Base-by-base conservation (phyloP, 1,139 yeast genomes). In the Debaryomyces fabryi region DNA sequence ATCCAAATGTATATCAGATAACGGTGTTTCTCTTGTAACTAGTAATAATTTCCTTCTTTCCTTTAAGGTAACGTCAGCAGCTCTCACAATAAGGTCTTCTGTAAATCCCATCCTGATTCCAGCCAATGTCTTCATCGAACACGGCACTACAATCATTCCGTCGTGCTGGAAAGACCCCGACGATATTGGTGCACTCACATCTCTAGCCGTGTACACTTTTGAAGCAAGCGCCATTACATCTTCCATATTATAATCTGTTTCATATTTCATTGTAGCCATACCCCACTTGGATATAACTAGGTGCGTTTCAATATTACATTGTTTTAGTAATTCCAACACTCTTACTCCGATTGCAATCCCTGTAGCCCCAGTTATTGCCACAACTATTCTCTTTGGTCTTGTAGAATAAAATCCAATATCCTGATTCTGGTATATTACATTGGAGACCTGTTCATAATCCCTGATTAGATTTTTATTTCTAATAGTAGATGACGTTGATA, bases 61-160 rank as follows among this genome's bases (percentile, higher is more conserved):
- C 35, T 58, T 58, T 27, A 58, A 47, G 0, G 59, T 52, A n/a
- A 58, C 63, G 49, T 58, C 63, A 2, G 63, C 63, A 2, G 62
- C 62, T 29, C 62, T 49, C 2, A 53, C 50, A 20, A 58, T 57
- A 37, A 58, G 44, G 40, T 58, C 61, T 23, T 58, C 60, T 3
- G 62, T 58, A 41, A 51, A 58, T 3, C 63, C 62, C 16, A 52
- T 51, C 34, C 59, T 52, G 13, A 58, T 58, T 4, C 59, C 56
- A 7, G 60, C 56, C 23, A 58, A 46, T 4, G 62, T 48, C 44
- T 58, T 58, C 63, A 58, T 57, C 1, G 62, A 57, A 38, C 63
- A 58, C 1, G 63, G 63, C 4, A 52, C 60, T 6, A 58, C 58
- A 32, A 58, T 58, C 63, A 58, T 58, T 2, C 63, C 63, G 46